Base-by-base conservation (phyloP, 2,329 filamentous ascomycete species). In the Claviceps capensis region DNA sequence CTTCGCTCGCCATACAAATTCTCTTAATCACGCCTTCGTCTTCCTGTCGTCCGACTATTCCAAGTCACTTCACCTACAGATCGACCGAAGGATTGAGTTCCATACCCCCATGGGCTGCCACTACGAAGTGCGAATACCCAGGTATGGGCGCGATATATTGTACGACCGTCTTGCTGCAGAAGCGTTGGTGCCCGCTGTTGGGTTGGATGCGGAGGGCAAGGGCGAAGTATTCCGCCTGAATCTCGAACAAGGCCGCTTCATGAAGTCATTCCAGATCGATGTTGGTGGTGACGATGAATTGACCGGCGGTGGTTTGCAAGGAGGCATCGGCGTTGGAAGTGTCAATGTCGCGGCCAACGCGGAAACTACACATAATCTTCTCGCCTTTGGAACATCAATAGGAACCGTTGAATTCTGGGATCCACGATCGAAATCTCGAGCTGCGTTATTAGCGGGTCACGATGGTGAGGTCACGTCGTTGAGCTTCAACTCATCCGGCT, bases 381-480 rank as follows among this genome's bases (percentile, higher is more conserved):
- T 90, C 37, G 90, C 91, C 0, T 98, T 98, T 61, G 93, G 94
- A 50, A 98, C 93, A 1, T 90, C 88, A 2, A 73, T 93, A 52
- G 91, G 93, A n/a, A 95, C 91, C 1, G 88, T 97, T 26, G 93
- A 98, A 65, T 91, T 97, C 62, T 98, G 90, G 88, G 93, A 98
- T 64, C 79, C 90, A 1, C 79, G 93, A 54, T 89, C 86, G 34
- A 85, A 88, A 63, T 85, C 84, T 51, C 78, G 88, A 53, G 85
- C 91, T 11, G 90, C 88, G 16, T 77, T 91, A 17, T 72, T 98
- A 2, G 76, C 83, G 13, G 78, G 75, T 0, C 77, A 82, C 53
- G 78, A 82, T 54, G 81, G 80, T 36, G 85, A 88, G 62, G 82
- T 96, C 46, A 96, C 91, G 0, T 88, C 93, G 0, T 72, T 98